These are phyloP conservation scores for Populus tomentosa DNA, from an alignment of 441 rosid genomes.

Conservation along the genomic window DNA sequence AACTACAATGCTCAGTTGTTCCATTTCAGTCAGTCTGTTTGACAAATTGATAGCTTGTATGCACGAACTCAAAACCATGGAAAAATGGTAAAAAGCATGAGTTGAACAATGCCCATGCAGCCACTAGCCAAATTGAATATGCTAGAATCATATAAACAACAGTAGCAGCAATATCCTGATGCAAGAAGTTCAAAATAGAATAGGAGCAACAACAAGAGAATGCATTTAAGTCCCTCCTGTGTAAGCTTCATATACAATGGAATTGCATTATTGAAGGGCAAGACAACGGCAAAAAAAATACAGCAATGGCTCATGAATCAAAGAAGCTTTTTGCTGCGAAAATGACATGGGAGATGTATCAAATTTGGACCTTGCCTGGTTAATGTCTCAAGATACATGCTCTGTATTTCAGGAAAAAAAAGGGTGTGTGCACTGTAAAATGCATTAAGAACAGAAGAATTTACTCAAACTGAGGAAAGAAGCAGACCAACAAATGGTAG, in stretches of 20 bases:
- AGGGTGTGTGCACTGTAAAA: neutral
- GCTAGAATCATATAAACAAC: neutral
- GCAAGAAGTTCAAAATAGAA: neutral
- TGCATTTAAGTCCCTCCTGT: neutral
- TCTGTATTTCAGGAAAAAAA: neutral
- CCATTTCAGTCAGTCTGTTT: neutral
- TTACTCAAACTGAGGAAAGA: constrained; percentile 38
- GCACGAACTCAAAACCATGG: neutral
- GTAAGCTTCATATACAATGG: neutral
- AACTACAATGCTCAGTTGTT: neutral
- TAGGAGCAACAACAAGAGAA: neutral
- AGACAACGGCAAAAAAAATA: neutral
- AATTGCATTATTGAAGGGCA: neutral
- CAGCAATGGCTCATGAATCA: neutral
- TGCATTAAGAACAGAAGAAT: constrained; percentile 20
- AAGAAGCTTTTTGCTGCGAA: neutral
- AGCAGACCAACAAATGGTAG: constrained; percentile 80
- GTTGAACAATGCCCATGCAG: neutral
- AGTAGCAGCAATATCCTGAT: neutral
- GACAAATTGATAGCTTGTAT: neutral
- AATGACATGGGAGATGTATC: neutral
- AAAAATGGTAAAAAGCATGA: neutral
- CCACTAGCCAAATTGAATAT: neutral
- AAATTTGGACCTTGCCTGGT: neutral
- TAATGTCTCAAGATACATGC: constrained; percentile 8